These are phyloP conservation scores for Cudoniella acicularis DNA, from an alignment of 495 filamentous ascomycete species.

Conservation along the genomic window DNA sequence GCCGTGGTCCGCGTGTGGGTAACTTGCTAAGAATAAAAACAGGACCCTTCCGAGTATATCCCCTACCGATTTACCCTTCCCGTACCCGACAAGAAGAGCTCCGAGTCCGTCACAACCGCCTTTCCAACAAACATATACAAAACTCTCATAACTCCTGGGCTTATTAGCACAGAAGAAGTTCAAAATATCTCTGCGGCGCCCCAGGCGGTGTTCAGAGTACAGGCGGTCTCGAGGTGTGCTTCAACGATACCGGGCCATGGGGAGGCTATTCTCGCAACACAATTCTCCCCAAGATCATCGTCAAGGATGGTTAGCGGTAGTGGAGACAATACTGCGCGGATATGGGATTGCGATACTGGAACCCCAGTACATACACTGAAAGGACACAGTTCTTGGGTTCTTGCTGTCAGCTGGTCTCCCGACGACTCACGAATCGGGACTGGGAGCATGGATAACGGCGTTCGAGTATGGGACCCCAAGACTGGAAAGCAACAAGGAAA, in stretches of 20 bases:
- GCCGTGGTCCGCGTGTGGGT: not conserved
- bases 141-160: constrained; percentile 56
- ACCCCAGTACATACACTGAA: constrained; percentile 87
- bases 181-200: constrained; percentile 69
- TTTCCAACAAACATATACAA: constrained; percentile 73
- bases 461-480: constrained; percentile 85
- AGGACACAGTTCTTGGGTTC: constrained; percentile 90
- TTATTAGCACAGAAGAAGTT: constrained; percentile 68
- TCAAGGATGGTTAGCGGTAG: constrained; percentile 82
- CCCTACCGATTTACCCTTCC: constrained; percentile 28
- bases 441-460: constrained; percentile 89
- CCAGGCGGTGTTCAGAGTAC: constrained; percentile 91
- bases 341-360: constrained; percentile 95
- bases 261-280: constrained; percentile 81
- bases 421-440: constrained; percentile 81
- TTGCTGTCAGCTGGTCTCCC: constrained; percentile 82
- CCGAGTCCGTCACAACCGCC: constrained; percentile 20
- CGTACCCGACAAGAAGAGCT: constrained; percentile 20
- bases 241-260: constrained; percentile 89
- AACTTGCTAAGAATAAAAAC: not conserved
- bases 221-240: constrained; percentile 84
- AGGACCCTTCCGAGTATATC: constrained; percentile 30
- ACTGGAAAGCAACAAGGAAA: constrained; percentile 73
- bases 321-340: constrained; percentile 85
- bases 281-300: constrained; percentile 81